These are phyloP conservation scores for Termitomyces sp. DNA, from an alignment of 1,284 basidiomycete species.

Conservation along the genomic window DNA sequence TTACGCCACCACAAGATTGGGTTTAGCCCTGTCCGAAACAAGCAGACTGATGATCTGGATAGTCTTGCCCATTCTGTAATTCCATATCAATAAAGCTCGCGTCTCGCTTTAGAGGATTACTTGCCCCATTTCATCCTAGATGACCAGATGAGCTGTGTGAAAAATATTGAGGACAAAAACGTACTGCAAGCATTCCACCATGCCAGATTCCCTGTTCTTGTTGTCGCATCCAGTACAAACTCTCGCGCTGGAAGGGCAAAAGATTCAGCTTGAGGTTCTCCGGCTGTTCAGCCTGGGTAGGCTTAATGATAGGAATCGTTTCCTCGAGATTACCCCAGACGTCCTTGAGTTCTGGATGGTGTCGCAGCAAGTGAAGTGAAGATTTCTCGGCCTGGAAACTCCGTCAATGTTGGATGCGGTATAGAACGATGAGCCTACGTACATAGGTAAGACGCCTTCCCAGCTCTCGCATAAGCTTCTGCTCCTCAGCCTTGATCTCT, in stretches of 20 bases:
- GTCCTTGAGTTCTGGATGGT: conserved; percentile 75
- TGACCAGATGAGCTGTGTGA: background rate
- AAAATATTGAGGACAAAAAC: conserved; percentile 22
- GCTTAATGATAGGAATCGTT: conserved; percentile 58
- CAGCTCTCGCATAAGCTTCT: conserved; percentile 43
- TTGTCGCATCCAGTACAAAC: conserved; percentile 92
- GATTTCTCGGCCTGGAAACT: conserved; percentile 68
- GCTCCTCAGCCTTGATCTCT: conserved; percentile 44
- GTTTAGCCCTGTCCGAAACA: conserved; percentile 72
- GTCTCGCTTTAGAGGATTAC: conserved; percentile 12
- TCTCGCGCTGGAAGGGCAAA: conserved; percentile 86
- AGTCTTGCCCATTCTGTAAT: conserved; percentile 91
- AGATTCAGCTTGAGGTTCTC: conserved; percentile 69
- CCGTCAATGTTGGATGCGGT: conserved; percentile 3
- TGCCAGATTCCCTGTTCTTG: conserved; percentile 88
- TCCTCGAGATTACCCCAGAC: conserved; percentile 87
- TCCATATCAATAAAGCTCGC: conserved; percentile 6
- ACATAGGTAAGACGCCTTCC: conserved; percentile 72
- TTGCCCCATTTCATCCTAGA: conserved; percentile 86
- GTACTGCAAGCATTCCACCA: conserved; percentile 90
- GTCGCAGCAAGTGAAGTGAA: conserved; percentile 53
- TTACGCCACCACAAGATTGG: conserved; percentile 89
- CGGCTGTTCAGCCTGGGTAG: conserved; percentile 77
- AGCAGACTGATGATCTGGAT: conserved; percentile 95
- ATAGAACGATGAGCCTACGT: conserved; percentile 14